phyloP scores from a whole-genome alignment of 78 protist species.

The Speleostelium caveatum region DNA sequence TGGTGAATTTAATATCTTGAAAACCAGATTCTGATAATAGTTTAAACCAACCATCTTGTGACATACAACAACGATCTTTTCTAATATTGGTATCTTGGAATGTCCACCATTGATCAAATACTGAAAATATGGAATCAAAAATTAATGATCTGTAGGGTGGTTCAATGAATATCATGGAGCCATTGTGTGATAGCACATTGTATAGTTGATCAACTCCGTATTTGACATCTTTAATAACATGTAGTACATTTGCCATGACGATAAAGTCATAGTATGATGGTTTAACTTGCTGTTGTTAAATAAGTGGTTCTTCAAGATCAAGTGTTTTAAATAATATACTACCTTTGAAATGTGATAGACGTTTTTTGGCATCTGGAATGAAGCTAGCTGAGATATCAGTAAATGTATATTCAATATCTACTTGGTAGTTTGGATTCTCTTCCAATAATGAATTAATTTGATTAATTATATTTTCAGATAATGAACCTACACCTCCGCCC shows the following conservation, averaged over 20 bases:
- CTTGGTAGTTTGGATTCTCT: not conserved
- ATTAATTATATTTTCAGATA: not conserved
- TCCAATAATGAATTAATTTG: not conserved
- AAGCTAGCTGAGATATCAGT: constrained; percentile 28
- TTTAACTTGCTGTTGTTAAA: not conserved
- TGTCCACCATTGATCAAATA: constrained; percentile 50
- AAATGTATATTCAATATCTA: constrained; percentile 13
- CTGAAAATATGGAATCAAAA: constrained; percentile 25
- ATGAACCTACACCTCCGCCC: constrained; percentile 42
- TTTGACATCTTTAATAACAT: too few relatives aligned
- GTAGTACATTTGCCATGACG: constrained; percentile 28
- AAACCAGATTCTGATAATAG: not conserved
- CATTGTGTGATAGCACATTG: not conserved
- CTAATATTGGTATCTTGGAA: not conserved
- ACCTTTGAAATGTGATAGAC: not conserved
- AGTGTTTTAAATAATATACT: constrained; percentile 9
- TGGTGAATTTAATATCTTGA: not conserved
- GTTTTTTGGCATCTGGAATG: not conserved
- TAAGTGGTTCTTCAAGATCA: not conserved
- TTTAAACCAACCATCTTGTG: constrained; percentile 16
- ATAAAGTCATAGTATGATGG: constrained; percentile 12
- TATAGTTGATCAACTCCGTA: not conserved
- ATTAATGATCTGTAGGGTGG: constrained; percentile 10
- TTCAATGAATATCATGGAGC: constrained; percentile 14
- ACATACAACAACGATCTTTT: constrained; percentile 14